Conservation (phyloP, 345 rosid species). For the Angophora floribunda region DNA sequence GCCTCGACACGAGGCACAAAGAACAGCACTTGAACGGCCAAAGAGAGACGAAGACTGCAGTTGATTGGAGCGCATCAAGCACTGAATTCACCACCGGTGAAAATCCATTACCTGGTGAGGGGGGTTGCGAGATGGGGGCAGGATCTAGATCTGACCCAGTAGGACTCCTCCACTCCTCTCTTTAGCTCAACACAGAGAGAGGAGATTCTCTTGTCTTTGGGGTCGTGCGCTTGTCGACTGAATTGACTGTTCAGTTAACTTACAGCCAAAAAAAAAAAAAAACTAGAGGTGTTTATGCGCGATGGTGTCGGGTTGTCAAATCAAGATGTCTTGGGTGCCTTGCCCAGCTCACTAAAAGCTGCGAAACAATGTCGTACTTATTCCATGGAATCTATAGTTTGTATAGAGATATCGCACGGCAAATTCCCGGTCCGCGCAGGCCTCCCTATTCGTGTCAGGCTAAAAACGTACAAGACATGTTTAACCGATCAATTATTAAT, state of each 20-base stretch:
- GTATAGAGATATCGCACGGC: neutral
- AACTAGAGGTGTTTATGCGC: fast-evolving
- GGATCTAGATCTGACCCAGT: neutral
- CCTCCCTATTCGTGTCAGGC: neutral
- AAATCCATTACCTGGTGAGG: neutral
- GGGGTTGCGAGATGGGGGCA: neutral
- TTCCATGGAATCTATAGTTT: neutral
- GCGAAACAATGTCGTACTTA: neutral
- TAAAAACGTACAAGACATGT: too few species aligned
- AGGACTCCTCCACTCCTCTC: neutral
- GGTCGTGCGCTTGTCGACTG: neutral
- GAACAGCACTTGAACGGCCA: neutral
- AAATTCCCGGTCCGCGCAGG: neutral
- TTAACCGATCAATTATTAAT: too few species aligned
- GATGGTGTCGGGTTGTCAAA: neutral
- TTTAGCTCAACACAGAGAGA: neutral
- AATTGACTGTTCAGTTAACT: neutral
- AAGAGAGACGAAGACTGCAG: neutral
- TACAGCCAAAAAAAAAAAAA: neutral
- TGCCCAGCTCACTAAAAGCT: too few species aligned
- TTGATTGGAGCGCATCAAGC: neutral
- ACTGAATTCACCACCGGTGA: neutral
- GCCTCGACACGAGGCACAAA: neutral
- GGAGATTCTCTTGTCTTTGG: neutral
- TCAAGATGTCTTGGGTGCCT: neutral